Evolutionary conservation across 139 green algal genomes (phyloP).

Genomic region (Chlamydomonas eustigma): DNA sequence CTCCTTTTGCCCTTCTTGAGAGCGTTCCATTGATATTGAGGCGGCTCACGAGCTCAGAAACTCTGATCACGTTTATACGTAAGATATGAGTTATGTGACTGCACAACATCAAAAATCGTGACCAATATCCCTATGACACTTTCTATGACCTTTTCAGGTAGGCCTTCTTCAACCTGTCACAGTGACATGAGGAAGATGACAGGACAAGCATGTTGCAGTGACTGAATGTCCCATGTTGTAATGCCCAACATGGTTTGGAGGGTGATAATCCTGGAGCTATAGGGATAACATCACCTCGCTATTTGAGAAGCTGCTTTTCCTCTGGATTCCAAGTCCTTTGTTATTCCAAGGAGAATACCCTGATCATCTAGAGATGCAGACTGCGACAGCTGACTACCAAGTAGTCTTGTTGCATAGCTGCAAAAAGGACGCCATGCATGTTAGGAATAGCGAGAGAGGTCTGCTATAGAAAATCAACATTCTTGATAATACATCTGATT

Average conservation of each 20-base stretch:
- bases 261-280: background rate
- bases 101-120: too few species aligned
- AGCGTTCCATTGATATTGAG: too few species aligned
- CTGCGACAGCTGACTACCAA: conserved; percentile 2
- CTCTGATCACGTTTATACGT: too few species aligned
- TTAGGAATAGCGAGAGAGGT: background rate
- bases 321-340: background rate
- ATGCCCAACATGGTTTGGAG: background rate
- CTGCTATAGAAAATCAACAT: background rate
- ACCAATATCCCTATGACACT: too few species aligned
- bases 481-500: background rate
- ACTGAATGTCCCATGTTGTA: too few species aligned
- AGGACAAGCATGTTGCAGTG: too few species aligned
- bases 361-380: background rate
- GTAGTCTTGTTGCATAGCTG: conserved; percentile 1
- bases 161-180: too few species aligned
- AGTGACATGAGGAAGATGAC: too few species aligned
- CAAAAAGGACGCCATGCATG: background rate
- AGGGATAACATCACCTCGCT: background rate
- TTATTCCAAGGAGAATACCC: background rate
- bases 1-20: too few species aligned
- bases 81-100: too few species aligned
- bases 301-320: background rate
- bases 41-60: too few species aligned
- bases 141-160: too few species aligned